Base-by-base conservation (phyloP, 495 filamentous ascomycete genomes). In the Trichoderma virens region DNA sequence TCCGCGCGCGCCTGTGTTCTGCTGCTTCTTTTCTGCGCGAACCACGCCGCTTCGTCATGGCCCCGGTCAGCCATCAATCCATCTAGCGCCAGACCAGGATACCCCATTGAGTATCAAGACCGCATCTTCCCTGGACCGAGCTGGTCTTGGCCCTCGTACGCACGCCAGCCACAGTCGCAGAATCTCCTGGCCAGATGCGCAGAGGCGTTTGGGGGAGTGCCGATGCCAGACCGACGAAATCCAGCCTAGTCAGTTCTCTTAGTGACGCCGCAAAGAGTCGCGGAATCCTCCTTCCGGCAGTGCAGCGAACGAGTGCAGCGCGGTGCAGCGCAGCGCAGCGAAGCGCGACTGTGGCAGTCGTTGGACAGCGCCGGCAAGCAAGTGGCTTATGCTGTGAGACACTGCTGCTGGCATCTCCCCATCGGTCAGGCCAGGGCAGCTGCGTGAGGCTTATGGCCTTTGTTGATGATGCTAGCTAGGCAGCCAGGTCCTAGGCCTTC, bases 71-170 rank as follows among this genome's bases (percentile, higher is more conserved):
- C 51, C 51, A 56, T 56, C 51, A 56, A 30, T 56, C 51, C 51
- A 2, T 56, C 25, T 56, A 56, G 51, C 51, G 51, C 13, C 6
- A 23, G 13, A 30, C 51, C 51, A 56, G 51, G 51, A 56, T 56
- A 28, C 51, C 51, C 51, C 51, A 56, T 56, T 56, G 51, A 56
- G 51, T 56, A 56, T 56, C 51, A 56, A 56, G 51, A 56, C 51
- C 51, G 45, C 23, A 54, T 54, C n/a, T 54, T 54, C 45, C 45
- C 45, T 54, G 45, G 13, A 4, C 45, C n/a, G 5, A 54, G 45
- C 23, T 54, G 45, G 45, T 9, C 45, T 54, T 54, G 45, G 45
- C 45, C 51, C 51, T 56, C 51, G 51, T 56, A 56, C 51, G 25
- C 11, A 30, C 51, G 51, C 51, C 51, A 56, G 51, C 51, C 51